Conservation (phyloP, 345 rosid genomes). For the Citrus sinensis region DVS_A1.0 CM039161.1:24348001-24348500, state of each 20-base stretch:
- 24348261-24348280: too few species aligned
- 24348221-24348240: too few species aligned
- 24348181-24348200: constrained; percentile 33
- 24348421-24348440: constrained; percentile 10
- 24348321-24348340: constrained; percentile 90
- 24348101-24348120: background rate
- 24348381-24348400: constrained; percentile 86
- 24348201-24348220: constrained; percentile 16
- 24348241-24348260: too few species aligned
- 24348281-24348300: constrained; percentile 45
- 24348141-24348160: constrained; percentile 28
- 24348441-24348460: constrained; percentile 15
- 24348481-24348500: constrained; percentile 13
- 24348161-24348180: constrained; percentile 15
- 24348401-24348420: constrained; percentile 46
- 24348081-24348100: constrained; percentile 17
- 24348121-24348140: constrained; percentile 15
- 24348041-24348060: constrained; percentile 21
- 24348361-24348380: constrained; percentile 86
- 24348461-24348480: constrained; percentile 43
- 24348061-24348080: constrained; percentile 25
- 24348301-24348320: constrained; percentile 81
- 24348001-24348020: background rate
- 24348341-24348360: constrained; percentile 79
- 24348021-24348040: background rate